Base-by-base conservation (phyloP, 1,284 basidiomycete species). In the Wallemia hederae region DNA sequence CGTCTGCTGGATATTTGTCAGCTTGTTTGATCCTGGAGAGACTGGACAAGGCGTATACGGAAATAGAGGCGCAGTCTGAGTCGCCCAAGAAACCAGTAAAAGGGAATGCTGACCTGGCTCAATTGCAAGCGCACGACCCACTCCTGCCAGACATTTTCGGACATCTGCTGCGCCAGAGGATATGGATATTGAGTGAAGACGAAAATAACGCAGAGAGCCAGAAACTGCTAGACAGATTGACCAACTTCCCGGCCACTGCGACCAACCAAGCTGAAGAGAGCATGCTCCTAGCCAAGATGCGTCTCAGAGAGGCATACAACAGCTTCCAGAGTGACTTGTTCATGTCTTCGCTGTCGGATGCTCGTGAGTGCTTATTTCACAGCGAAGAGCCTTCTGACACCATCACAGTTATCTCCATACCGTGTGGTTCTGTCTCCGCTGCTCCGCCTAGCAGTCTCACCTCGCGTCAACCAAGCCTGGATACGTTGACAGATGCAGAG, bases 251-350 rank as follows among this genome's bases (percentile, higher is more conserved):
- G 1, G 61, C 64, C 83, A 60, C 71, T 78, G 59, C 71, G 75
- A 0, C 65, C 19, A 63, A 64, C 19, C 62, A 86, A 82, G 78
- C 81, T 3, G 82, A 85, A 67, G 79, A 83, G 65, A 77, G 79
- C 63, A 74, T 79, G 1, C 71, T 89, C 0, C 75, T 83, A 66
- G 87, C 81, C 0, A 81, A 78, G 63, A 72, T 90, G 17, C 80
- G 80, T 0, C 71, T 91, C 33, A 78, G 85, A 62, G 77, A 80
- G 27, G 83, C 83, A 0, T 81, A 86, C 66, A 76, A 77, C 59
- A 79, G 79, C 25, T 87, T 89, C 73, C 79, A 79, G 59, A 76
- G 79, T 0, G 86, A 91, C 66, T 82, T 91, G 73, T 85, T 87
- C 70, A 73, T 91, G 64, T 87, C 80, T 66, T 89, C 86, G 1